Conservation (phyloP, 257 asterid genomes). For the Echium plantagineum region DNA sequence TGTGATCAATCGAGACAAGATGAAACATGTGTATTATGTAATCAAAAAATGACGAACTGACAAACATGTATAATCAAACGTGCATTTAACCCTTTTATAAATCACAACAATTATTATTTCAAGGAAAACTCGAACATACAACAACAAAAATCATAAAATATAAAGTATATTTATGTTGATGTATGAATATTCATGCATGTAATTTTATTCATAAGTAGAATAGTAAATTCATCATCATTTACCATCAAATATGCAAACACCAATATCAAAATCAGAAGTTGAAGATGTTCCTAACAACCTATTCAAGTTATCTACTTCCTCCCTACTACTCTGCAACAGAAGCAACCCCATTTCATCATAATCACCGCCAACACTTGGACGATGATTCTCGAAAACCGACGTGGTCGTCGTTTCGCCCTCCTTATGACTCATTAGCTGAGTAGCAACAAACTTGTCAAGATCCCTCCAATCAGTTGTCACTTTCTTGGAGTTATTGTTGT, state of each 20-base stretch:
- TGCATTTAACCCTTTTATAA: too few relatives aligned
- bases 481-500: constrained; percentile 15
- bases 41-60: too few relatives aligned
- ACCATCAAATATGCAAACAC: constrained; percentile 33
- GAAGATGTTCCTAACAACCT: constrained; percentile 24
- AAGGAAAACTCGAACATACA: too few relatives aligned
- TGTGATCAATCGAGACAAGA: too few relatives aligned
- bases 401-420: not conserved
- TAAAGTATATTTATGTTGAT: not conserved
- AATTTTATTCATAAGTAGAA: not conserved
- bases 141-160: not conserved
- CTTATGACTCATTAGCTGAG: constrained; percentile 55
- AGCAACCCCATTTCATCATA: constrained; percentile 35
- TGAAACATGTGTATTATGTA: too few relatives aligned
- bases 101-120: too few relatives aligned
- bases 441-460: constrained; percentile 64
- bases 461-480: constrained; percentile 58
- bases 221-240: constrained; percentile 23
- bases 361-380: not conserved
- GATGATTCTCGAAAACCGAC: constrained; percentile 17
- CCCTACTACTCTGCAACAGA: constrained; percentile 30
- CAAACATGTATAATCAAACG: too few relatives aligned
- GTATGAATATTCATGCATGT: not conserved
- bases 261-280: constrained; percentile 39
- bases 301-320: constrained; percentile 30